These are phyloP conservation scores for Lasiodiplodia citricola DNA, from an alignment of 2,329 filamentous ascomycete genomes.

Conservation along the genomic window DNA sequence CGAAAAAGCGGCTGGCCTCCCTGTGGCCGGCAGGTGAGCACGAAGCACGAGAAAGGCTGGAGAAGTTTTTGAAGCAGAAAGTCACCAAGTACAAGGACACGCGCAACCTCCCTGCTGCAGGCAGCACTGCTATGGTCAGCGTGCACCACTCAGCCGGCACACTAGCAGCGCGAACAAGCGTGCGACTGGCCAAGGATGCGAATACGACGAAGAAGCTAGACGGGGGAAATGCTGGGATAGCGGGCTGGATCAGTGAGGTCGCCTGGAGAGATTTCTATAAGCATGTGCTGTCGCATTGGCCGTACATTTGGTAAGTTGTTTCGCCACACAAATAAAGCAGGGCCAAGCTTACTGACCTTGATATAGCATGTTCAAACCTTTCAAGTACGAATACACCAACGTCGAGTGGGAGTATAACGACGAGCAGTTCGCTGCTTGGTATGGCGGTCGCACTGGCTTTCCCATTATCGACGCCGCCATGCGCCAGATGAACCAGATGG, in stretches of 20 bases:
- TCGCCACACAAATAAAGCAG: background rate
- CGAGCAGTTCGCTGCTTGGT: conserved; percentile 75
- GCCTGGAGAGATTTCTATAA: conserved; percentile 91
- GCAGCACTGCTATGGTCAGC: conserved; percentile 71
- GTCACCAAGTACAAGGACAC: conserved; percentile 66
- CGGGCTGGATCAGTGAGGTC: conserved; percentile 79
- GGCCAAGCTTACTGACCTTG: conserved; percentile 27
- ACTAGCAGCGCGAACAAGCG: conserved; percentile 69
- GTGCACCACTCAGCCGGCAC: conserved; percentile 75
- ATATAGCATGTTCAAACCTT: conserved; percentile 71
- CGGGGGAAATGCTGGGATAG: conserved; percentile 68
- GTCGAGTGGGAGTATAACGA: conserved; percentile 80
- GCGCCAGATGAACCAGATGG: conserved; percentile 72
- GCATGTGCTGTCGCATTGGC: conserved; percentile 84
- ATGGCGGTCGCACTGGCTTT: conserved; percentile 74
- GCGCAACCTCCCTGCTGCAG: conserved; percentile 69
- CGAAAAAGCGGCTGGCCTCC: conserved; percentile 61
- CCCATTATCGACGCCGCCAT: conserved; percentile 88
- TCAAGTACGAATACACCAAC: conserved; percentile 84
- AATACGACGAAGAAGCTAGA: conserved; percentile 70
- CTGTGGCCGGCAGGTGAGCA: conserved; percentile 79
- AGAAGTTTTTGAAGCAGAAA: conserved; percentile 70
- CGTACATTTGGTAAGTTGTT: conserved; percentile 70
- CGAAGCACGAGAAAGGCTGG: conserved; percentile 68
- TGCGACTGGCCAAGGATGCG: conserved; percentile 65